Conservation (phyloP, 768 basidiomycete genomes). For the Mycena vulgaris region DNA sequence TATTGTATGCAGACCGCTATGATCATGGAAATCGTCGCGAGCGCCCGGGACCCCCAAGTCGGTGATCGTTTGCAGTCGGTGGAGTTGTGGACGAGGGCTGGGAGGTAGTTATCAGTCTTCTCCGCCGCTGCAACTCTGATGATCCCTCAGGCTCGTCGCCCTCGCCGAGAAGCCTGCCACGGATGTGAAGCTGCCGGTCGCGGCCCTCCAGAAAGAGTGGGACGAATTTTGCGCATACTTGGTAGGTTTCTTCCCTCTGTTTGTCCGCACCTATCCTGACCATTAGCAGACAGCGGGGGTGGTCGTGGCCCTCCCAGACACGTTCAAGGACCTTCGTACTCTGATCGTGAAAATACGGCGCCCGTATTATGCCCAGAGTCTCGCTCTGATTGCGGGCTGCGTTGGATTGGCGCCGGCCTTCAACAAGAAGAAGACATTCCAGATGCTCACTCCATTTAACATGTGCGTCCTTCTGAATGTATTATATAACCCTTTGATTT, state of each 20-base stretch:
- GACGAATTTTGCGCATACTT: background rate
- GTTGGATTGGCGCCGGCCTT: background rate
- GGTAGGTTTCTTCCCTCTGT: too few relatives aligned
- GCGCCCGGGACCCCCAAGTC: background rate
- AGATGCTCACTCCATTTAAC: background rate
- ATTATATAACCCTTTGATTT: background rate
- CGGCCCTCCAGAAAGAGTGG: background rate
- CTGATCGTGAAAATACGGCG: background rate
- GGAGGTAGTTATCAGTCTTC: background rate
- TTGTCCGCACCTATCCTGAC: too few relatives aligned
- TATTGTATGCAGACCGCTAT: conserved; percentile 6
- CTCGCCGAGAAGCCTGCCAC: conserved; percentile 3
- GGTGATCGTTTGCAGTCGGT: background rate
- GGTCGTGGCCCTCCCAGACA: background rate
- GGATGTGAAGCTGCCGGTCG: background rate
- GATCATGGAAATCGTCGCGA: conserved; percentile 6
- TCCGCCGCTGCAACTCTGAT: background rate
- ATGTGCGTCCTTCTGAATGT: background rate
- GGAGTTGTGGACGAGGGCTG: conserved; percentile 12
- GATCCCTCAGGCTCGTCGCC: background rate
- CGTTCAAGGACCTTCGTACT: background rate
- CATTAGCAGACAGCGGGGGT: background rate
- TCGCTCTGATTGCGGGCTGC: background rate
- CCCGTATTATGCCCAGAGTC: too few relatives aligned
- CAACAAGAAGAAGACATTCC: background rate